A percentile compares a stretch with the other conserved stretches of the same genome.
These are phyloP conservation scores for Candida easanensis DNA, from an alignment of 805 yeast genomes.

Conservation along the genomic window DNA sequence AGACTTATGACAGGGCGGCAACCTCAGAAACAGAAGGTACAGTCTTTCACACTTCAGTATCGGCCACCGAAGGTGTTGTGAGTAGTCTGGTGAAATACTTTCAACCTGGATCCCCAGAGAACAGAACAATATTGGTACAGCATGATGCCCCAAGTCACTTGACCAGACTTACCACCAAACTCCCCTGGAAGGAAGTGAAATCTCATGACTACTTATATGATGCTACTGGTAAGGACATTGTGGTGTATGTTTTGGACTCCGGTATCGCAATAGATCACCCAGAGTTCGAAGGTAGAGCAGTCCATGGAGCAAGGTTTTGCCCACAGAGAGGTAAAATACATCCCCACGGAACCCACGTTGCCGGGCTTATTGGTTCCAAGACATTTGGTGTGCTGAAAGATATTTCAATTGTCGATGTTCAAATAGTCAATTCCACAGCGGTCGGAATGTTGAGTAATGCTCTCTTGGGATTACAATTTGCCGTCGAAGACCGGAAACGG, in stretches of 20 bases:
- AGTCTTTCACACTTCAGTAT: too few relatives aligned
- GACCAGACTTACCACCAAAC: slow-evolving; percentile 53
- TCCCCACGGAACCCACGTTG: slow-evolving; percentile 91
- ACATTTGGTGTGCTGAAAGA: slow-evolving; percentile 82
- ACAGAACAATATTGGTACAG: slow-evolving; percentile 26
- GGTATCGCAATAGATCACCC: slow-evolving; percentile 61
- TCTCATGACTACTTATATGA: slow-evolving; percentile 42
- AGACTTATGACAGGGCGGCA: too few relatives aligned
- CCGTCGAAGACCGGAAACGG: slow-evolving; percentile 55
- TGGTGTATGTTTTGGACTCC: slow-evolving; percentile 79
- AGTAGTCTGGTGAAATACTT: too few relatives aligned
- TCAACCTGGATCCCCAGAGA: too few relatives aligned
- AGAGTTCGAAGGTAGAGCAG: slow-evolving; percentile 62
- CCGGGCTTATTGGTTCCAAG: slow-evolving; percentile 79
- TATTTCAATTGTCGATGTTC: slow-evolving; percentile 59
- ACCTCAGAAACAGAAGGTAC: not conserved
- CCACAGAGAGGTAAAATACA: slow-evolving; percentile 62
- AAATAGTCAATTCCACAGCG: slow-evolving; percentile 63
- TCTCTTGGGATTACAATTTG: slow-evolving; percentile 61
- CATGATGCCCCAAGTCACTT: slow-evolving; percentile 59
- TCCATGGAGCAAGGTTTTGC: slow-evolving; percentile 57
- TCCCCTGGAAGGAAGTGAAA: slow-evolving; percentile 12
- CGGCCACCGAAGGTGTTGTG: too few relatives aligned
- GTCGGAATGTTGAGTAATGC: slow-evolving; percentile 62
- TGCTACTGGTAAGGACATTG: slow-evolving; percentile 54